Conservation (phyloP, 805 yeast genomes). For the Metschnikowia baotianmanensis region DNA sequence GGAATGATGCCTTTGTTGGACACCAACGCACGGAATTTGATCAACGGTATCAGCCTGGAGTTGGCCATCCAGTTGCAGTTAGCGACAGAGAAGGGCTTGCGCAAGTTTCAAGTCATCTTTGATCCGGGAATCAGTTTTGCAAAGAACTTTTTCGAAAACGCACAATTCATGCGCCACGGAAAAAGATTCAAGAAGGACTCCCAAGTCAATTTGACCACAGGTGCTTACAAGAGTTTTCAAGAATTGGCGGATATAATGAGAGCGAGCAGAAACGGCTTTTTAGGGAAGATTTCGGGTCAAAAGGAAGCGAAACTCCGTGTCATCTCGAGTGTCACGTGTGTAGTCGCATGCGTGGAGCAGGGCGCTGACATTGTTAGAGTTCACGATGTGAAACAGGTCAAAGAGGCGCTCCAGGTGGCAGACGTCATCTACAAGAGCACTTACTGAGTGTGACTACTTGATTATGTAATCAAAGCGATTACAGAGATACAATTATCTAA, state of each 20-base stretch:
- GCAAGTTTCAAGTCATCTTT: conserved; percentile 84
- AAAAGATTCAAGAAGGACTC: conserved; percentile 49
- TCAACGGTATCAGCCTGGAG: conserved; percentile 65
- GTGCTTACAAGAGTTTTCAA: conserved; percentile 41
- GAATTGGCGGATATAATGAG: conserved; percentile 75
- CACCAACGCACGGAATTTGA: conserved; percentile 34
- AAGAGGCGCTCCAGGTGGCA: conserved; percentile 49
- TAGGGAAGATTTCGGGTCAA: conserved; percentile 70
- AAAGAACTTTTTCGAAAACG: conserved; percentile 67
- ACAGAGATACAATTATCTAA: too few relatives aligned
- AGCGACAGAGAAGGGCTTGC: conserved; percentile 63
- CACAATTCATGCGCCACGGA: conserved; percentile 58
- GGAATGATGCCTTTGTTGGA: conserved; percentile 15
- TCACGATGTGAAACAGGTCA: conserved; percentile 69
- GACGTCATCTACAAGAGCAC: conserved; percentile 60
- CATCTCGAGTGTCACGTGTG: conserved; percentile 72
- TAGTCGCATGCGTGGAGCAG: conserved; percentile 69
- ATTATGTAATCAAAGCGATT: too few relatives aligned
- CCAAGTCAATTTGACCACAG: conserved; percentile 12
- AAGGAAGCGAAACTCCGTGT: conserved; percentile 58
- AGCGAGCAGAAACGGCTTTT: conserved; percentile 83
- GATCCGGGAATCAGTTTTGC: conserved; percentile 99
- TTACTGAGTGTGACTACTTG: too few relatives aligned
- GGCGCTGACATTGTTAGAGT: conserved; percentile 83
- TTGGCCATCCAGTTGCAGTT: conserved; percentile 50